A percentile compares a stretch with the other conserved stretches of the same genome.
phyloP scores from a whole-genome alignment of 805 yeast species.

The Maudiozyma saulgeensis region DNA sequence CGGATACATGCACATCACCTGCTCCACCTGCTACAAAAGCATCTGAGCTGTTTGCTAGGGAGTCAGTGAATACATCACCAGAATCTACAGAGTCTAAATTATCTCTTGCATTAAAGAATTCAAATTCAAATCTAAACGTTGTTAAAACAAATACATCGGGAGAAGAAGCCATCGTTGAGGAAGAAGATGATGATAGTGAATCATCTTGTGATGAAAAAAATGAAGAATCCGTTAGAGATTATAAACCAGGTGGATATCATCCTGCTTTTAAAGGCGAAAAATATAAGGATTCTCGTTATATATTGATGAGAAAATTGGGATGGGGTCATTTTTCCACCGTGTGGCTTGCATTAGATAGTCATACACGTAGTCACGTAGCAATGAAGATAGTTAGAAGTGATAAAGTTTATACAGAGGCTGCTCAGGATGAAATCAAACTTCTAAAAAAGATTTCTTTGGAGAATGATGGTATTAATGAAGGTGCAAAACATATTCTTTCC shows the following conservation, averaged over 20 bases:
- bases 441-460: slow-evolving; percentile 43
- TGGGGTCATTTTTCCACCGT: slow-evolving; percentile 99
- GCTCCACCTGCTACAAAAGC: neutral
- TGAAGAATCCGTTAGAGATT: slow-evolving; percentile 83
- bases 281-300: slow-evolving; percentile 67
- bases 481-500: slow-evolving; percentile 71
- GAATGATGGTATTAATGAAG: slow-evolving; percentile 45
- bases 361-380: slow-evolving; percentile 67
- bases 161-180: neutral
- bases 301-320: slow-evolving; percentile 80
- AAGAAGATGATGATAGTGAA: slow-evolving; percentile 24
- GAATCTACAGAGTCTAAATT: slow-evolving; percentile 13
- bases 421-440: slow-evolving; percentile 82
- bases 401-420: slow-evolving; percentile 84
- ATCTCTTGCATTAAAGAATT: slow-evolving; percentile 18
- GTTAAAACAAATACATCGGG: slow-evolving; percentile 5
- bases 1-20: neutral
- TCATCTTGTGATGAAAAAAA: slow-evolving; percentile 37
- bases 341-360: slow-evolving; percentile 68
- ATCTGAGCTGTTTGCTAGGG: neutral
- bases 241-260: slow-evolving; percentile 90
- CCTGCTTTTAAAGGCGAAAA: slow-evolving; percentile 85
- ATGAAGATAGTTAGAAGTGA: slow-evolving; percentile 91
- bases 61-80: neutral
- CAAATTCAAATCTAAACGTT: neutral